phyloP scores from a whole-genome alignment of 441 rosid species.

The Erysimum cheiri region DNA sequence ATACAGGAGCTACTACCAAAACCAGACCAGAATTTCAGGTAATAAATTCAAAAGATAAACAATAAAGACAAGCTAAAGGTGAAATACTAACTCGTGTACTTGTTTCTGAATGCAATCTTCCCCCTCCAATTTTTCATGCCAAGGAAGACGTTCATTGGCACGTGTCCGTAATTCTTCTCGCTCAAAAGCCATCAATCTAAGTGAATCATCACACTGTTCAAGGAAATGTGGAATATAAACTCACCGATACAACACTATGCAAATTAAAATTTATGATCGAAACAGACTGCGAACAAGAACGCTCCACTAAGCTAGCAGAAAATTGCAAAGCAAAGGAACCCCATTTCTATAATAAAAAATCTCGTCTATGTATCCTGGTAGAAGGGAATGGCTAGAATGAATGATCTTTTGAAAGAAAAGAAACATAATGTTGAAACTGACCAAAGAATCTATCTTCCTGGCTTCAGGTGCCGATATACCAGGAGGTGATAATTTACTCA shows the following conservation, averaged over 20 bases:
- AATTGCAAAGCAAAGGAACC: conserved; percentile 14
- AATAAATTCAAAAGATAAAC: conserved; percentile 22
- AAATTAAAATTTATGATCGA: conserved; percentile 2
- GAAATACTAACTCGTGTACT: conserved; percentile 84
- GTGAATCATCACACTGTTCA: conserved; percentile 70
- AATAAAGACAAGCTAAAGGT: conserved; percentile 22
- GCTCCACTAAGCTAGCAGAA: conserved; percentile 20
- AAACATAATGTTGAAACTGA: conserved; percentile 44
- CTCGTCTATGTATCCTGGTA: conserved; percentile 6
- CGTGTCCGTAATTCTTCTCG: conserved; percentile 90
- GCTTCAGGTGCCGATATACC: conserved; percentile 54
- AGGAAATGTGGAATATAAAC: conserved; percentile 38
- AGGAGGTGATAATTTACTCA: conserved; percentile 63
- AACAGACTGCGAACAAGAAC: background rate
- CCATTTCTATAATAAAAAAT: conserved; percentile 5
- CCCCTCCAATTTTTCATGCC: conserved; percentile 98
- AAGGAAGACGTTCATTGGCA: conserved; percentile 90
- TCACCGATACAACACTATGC: conserved; percentile 19
- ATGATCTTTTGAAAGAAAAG: conserved; percentile 6
- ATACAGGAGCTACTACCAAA: conserved; percentile 7
- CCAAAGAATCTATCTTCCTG: conserved; percentile 57
- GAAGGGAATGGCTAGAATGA: conserved; percentile 6
- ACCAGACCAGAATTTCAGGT: conserved; percentile 16
- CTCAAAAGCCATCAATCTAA: conserved; percentile 88
- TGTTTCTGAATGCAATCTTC: conserved; percentile 93